Percentiles rank a stretch among this genome's conserved stretches.
Evolutionary conservation across 306 rosid genomes (phyloP).

Genomic region (Biancaea sappan): DNA sequence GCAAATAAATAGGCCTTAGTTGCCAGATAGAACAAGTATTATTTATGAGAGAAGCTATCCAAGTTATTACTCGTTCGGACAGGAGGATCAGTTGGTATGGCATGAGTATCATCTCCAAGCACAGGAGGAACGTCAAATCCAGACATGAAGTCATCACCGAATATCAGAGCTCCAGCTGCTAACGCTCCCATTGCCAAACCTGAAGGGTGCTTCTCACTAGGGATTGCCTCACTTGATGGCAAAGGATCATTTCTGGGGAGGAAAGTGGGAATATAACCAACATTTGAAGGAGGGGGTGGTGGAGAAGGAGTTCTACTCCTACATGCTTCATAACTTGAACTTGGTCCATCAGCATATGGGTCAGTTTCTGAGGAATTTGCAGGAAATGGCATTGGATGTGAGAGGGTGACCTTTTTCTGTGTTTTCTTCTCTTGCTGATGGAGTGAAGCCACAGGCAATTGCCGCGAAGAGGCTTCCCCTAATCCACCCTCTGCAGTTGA

Average conservation of each 20-base stretch:
- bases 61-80: conserved; percentile 45
- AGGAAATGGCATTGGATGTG: conserved; percentile 50
- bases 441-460: conserved; percentile 34
- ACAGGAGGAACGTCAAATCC: conserved; percentile 61
- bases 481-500: conserved; percentile 46
- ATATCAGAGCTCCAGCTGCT: conserved; percentile 83
- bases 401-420: conserved; percentile 35
- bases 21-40: not conserved
- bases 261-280: conserved; percentile 54
- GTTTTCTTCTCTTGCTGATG: conserved; percentile 41
- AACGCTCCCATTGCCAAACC: conserved; percentile 79
- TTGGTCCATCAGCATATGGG: conserved; percentile 49
- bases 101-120: conserved; percentile 51
- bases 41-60: not conserved
- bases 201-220: conserved; percentile 51
- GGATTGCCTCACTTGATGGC: conserved; percentile 52
- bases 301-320: conserved; percentile 52
- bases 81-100: conserved; percentile 62
- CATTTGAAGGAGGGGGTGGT: conserved; percentile 58
- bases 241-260: conserved; percentile 49
- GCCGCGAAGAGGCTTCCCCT: conserved; percentile 35
- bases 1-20: not conserved
- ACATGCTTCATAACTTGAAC: conserved; percentile 46
- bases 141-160: conserved; percentile 77
- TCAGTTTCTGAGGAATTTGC: conserved; percentile 52